Evolutionary conservation across 139 green algal genomes (phyloP).

Genomic region (Chlamydomonas sp.): DNA sequence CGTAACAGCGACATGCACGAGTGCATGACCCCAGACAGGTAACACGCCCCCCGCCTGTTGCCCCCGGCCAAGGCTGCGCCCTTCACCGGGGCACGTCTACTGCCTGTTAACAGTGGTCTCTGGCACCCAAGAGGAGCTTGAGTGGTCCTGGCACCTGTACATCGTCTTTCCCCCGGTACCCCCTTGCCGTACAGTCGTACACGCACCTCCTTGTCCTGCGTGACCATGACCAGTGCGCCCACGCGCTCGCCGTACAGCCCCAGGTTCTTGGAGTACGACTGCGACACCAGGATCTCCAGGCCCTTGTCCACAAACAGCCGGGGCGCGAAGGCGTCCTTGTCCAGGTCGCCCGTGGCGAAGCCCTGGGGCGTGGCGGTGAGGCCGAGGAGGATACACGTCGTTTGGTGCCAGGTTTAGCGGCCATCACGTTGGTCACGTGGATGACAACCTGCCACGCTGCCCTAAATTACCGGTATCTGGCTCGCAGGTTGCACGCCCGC

Average conservation of each 20-base stretch:
- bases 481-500: too few relatives aligned
- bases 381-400: neutral
- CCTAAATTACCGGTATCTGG: too few relatives aligned
- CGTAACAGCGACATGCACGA: too few relatives aligned
- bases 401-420: too few relatives aligned
- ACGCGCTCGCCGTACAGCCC: conserved; percentile 98
- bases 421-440: too few relatives aligned
- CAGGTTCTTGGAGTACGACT: conserved; percentile 98
- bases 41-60: neutral
- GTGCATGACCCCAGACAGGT: too few relatives aligned
- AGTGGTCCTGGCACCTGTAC: neutral
- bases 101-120: too few relatives aligned
- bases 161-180: neutral
- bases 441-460: too few relatives aligned
- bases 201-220: conserved; percentile 58
- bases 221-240: conserved; percentile 90
- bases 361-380: conserved; percentile 36
- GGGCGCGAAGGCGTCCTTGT: conserved; percentile 91
- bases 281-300: conserved; percentile 88
- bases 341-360: conserved; percentile 83
- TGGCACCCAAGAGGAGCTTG: too few relatives aligned
- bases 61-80: neutral
- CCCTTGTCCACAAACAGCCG: conserved; percentile 91
- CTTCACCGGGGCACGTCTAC: too few relatives aligned
- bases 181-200: neutral